Base-by-base conservation (phyloP, 2,329 filamentous ascomycete species). In the Fusarium sp. region DNA sequence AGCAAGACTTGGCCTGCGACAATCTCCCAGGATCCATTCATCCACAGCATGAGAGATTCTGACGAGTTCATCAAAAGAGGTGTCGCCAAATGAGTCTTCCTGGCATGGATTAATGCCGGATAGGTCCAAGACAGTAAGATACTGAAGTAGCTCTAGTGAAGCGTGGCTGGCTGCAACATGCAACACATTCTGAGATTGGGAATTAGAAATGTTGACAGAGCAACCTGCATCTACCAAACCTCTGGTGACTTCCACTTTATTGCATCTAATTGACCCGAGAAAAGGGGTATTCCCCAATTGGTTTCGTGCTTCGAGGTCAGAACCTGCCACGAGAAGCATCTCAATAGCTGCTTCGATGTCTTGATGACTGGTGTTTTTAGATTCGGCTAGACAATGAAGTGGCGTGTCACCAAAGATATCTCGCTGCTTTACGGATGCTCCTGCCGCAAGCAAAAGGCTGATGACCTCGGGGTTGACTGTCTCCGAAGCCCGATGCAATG, bases 281-380 rank as follows among this genome's bases (percentile, higher is more conserved):
- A 56, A 2, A 1, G 60, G 26, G 1, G 65, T 70, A 1, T 0
- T 0, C 17, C 35, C 35, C 0, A 0, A 0, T 0, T 10, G 2
- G 24, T 47, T 8, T 17, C 8, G 41, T 12, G 38, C 70, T 4
- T 65, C 42, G 12, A 60, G 39, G 17, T 66, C 39, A 4, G 38
- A 20, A 2, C 71, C 50, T 11, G 57, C 56, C 11, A 66, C 12
- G 17, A 51, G 13, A 8, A 73, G 48, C 20, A 48, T 10, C 8
- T 57, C 41, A 13, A 63, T n/a, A 5, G 30, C 15, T 14, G 20
- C 22, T 18, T 39, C 30, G 11, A 54, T 22, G 7, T 26, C 39
- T 8, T 18, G n/a, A 4, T 2, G 1, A 3, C 1, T 30, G 2
- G 2, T 36, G 18, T 2, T 11, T 20, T 12, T 3, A 30, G 8